phyloP scores from a whole-genome alignment of 257 asterid species.

The Petunia axillaris region DNA sequence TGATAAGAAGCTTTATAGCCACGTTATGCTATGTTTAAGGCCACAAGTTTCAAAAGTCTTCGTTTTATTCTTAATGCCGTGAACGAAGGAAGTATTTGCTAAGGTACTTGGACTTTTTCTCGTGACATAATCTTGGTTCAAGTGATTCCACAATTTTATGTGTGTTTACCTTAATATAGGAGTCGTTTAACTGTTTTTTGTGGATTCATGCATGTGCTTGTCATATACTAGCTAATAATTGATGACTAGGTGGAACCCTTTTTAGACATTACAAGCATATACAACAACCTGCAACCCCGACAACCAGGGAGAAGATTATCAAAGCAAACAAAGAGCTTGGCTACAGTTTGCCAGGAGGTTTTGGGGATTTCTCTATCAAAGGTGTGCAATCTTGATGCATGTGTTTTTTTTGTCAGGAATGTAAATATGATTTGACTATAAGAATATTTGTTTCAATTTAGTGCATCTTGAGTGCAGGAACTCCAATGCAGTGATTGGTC shows the following conservation, averaged over 20 bases:
- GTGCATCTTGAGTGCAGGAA: constrained; percentile 52
- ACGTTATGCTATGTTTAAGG: too few species aligned
- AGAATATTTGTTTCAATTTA: not conserved
- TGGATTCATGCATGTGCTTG: not conserved
- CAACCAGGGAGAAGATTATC: constrained; percentile 54
- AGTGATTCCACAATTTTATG: not conserved
- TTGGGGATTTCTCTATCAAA: constrained; percentile 79
- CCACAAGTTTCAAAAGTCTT: too few species aligned
- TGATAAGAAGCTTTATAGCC: too few species aligned
- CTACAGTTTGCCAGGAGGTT: constrained; percentile 76
- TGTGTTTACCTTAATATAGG: not conserved
- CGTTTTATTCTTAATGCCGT: too few species aligned
- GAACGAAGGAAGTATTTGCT: not conserved
- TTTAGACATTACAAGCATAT: constrained; percentile 67
- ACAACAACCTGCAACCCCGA: constrained; percentile 63
- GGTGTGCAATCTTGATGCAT: constrained; percentile 42
- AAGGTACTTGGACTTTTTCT: not conserved
- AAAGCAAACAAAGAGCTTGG: constrained; percentile 82
- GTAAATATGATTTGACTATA: not conserved
- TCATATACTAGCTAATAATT: constrained; percentile 25
- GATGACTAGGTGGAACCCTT: constrained; percentile 79
- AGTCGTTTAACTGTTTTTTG: constrained; percentile 8
- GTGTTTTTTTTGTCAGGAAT: not conserved
- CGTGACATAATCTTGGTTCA: constrained; percentile 2
- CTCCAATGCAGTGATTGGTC: constrained; percentile 99